Base-by-base conservation (phyloP, 345 rosid species). In the Citrus cavaleriei region DNA sequence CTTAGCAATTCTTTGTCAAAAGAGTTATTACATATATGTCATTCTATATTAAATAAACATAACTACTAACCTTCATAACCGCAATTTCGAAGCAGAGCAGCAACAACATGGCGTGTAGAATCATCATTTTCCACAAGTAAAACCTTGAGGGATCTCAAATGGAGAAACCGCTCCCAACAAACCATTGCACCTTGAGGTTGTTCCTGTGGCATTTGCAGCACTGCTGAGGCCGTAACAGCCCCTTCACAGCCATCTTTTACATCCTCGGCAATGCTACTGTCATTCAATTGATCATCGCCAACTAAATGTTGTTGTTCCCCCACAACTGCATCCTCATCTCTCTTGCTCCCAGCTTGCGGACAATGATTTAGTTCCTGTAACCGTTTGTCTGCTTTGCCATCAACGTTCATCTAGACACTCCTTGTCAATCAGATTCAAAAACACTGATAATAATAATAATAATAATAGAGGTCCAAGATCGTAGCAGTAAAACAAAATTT, bases 161-260 rank as follows among this genome's bases (percentile, higher is more conserved):
- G 93, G 42, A 94, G 95, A 86, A 92, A 94, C 84, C 86, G 86
- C 87, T 94, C 93, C 98, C 98, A 94, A 46, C 86, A 85, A 74
- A 88, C 88, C 70, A 74, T 81, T 7, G 85, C 76, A 7, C 79
- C 79, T 46, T 84, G 87, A 82, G 90, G 85, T 70, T 82, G 93
- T 54, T 89, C 86, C 85, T 65, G 87, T 3, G 77, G 69, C 46
- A 87, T 73, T 72, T 86, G 92, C 79, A 77, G 86, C 64, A 77
- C 76, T 80, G 64, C 67, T 32, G 89, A 83, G 82, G 77, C 81
- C 66, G 79, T 75, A 59, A 35, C 82, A 57, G 76, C 78, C 70
- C 84, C 87, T n/a, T 38, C 51, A 84, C 79, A 81, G 55, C 80
- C 82, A 68, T 83, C 89, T 69, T 70, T 83, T 70, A 84, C 84